Evolutionary conservation across 352 stramenopile species (phyloP).

Genomic region (Pythium dissotocum): DNA sequence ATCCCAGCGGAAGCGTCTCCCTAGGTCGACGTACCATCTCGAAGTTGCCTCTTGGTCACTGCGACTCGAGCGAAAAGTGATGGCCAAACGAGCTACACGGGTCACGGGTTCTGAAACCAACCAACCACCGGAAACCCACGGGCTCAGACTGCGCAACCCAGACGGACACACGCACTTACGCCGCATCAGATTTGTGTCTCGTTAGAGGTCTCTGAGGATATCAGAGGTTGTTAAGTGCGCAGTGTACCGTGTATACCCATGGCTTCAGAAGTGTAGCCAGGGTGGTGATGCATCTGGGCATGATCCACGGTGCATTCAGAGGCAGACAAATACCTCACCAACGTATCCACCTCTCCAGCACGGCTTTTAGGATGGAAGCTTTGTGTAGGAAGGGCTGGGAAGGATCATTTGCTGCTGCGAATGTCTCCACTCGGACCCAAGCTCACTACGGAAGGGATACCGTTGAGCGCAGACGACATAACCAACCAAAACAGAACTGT

Average conservation of each 20-base stretch:
- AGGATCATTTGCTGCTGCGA: no score
- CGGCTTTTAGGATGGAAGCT: no score
- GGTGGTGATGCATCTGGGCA: background rate
- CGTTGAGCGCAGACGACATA: background rate
- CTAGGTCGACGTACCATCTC: slow-evolving; percentile 21
- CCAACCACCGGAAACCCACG: slow-evolving; percentile 14
- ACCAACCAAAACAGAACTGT: background rate
- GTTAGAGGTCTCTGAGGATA: background rate
- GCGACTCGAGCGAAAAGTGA: slow-evolving; percentile 10
- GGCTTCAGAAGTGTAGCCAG: slow-evolving; percentile 2
- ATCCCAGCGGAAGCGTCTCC: background rate
- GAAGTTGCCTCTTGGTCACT: slow-evolving; percentile 19
- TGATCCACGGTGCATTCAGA: background rate
- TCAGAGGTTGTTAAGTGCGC: background rate
- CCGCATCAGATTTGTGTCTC: background rate
- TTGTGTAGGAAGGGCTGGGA: no score
- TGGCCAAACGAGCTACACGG: slow-evolving; percentile 19
- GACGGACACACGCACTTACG: background rate
- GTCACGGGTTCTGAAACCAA: slow-evolving; percentile 3
- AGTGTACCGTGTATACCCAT: background rate
- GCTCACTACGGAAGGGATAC: no score
- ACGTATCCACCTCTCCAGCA: background rate
- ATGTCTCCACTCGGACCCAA: no score
- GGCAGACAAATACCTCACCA: background rate
- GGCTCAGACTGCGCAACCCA: background rate